These are phyloP conservation scores for Lyophyllum decastes DNA, from an alignment of 768 basidiomycete genomes.

Conservation along the genomic window DNA sequence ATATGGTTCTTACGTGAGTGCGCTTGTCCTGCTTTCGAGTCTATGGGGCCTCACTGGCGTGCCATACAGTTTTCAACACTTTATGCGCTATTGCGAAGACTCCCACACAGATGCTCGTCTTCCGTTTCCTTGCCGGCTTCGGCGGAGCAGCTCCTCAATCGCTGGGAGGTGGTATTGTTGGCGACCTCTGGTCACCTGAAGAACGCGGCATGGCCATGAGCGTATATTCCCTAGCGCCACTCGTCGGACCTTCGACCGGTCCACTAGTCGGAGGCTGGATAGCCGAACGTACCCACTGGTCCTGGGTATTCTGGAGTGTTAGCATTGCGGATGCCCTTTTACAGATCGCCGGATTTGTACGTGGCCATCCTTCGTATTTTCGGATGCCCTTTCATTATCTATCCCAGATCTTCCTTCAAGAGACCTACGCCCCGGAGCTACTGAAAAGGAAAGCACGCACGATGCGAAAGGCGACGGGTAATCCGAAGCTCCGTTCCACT, in stretches of 20 bases:
- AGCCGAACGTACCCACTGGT: slow-evolving; percentile 51
- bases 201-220: slow-evolving; percentile 55
- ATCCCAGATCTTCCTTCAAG: slow-evolving; percentile 28
- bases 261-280: slow-evolving; percentile 44
- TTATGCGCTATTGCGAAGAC: slow-evolving; percentile 52
- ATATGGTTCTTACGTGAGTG: slow-evolving; percentile 56
- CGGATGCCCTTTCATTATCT: not conserved
- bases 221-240: slow-evolving; percentile 53
- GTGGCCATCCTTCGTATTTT: slow-evolving; percentile 25
- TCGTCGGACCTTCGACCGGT: slow-evolving; percentile 46
- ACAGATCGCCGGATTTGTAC: slow-evolving; percentile 48
- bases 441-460: slow-evolving; percentile 38
- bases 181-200: slow-evolving; percentile 53
- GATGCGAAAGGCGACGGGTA: slow-evolving; percentile 36
- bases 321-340: slow-evolving; percentile 49
- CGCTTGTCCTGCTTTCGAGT: not conserved
- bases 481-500: slow-evolving; percentile 36
- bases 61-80: slow-evolving; percentile 42
- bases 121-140: slow-evolving; percentile 64
- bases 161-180: slow-evolving; percentile 58
- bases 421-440: slow-evolving; percentile 51
- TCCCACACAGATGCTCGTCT: slow-evolving; percentile 53
- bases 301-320: slow-evolving; percentile 65
- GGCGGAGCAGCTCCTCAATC: slow-evolving; percentile 67
- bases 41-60: not conserved